These are phyloP conservation scores for Flueggea neowawraea DNA, from an alignment of 441 rosid species.

Conservation along the genomic window DNA sequence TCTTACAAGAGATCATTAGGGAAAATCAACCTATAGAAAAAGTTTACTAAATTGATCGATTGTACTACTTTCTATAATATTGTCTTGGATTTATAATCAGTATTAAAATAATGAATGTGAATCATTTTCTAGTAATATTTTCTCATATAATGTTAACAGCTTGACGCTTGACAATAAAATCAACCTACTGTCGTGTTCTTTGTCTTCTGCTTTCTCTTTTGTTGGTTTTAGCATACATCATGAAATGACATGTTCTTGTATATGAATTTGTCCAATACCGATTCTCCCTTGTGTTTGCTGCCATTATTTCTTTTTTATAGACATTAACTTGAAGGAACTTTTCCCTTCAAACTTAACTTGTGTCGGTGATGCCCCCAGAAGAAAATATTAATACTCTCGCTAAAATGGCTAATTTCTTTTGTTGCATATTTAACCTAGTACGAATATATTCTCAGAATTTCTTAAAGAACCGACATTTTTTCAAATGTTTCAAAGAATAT, in stretches of 20 bases:
- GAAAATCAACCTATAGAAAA: too few species aligned
- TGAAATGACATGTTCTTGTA: neutral
- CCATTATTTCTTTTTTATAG: neutral
- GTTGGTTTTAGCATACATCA: neutral
- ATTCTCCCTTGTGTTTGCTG: neutral
- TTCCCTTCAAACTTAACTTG: neutral
- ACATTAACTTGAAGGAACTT: neutral
- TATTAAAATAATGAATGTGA: neutral
- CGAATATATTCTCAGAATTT: too few species aligned
- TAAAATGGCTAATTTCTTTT: too few species aligned
- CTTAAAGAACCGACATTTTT: too few species aligned
- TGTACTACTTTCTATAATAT: neutral
- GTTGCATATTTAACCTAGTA: too few species aligned
- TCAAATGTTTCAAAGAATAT: neutral
- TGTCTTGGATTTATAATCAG: neutral
- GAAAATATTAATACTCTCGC: too few species aligned
- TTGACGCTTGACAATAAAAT: neutral
- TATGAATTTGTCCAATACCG: neutral
- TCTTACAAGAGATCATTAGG: slow-evolving; percentile 9
- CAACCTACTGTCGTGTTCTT: neutral
- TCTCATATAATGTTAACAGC: neutral
- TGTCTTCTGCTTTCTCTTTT: neutral
- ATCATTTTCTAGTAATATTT: neutral
- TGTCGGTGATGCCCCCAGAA: too few species aligned
- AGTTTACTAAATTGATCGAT: too few species aligned